These are phyloP conservation scores for Rhizopus sp. DNA, from an alignment of 371 early-diverging fungal genomes.

Conservation along the genomic window DNA sequence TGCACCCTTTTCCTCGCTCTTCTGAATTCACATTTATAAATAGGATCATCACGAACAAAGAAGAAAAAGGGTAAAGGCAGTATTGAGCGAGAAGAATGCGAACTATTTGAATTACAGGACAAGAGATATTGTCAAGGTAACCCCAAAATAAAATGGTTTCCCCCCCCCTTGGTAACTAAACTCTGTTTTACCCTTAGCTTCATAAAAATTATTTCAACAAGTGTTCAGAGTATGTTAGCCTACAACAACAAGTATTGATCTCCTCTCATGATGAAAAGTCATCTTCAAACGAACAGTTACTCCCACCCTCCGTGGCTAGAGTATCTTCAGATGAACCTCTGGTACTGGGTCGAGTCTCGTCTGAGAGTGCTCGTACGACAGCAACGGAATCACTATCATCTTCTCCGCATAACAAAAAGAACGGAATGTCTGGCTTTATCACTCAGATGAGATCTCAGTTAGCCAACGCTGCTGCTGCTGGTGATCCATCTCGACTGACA, in stretches of 20 bases:
- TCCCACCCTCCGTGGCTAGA: slow-evolving; percentile 10
- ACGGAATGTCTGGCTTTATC: slow-evolving; percentile 50
- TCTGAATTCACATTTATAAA: not conserved
- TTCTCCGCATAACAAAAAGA: slow-evolving; percentile 27
- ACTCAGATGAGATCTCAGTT: slow-evolving; percentile 45
- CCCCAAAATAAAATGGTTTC: too few relatives aligned
- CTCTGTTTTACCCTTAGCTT: slow-evolving; percentile 26
- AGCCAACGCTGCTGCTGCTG: slow-evolving; percentile 41
- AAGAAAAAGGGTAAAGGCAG: slow-evolving; percentile 37
- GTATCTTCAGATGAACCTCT: slow-evolving; percentile 34
- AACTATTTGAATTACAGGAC: slow-evolving; percentile 39
- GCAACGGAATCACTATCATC: slow-evolving; percentile 11
- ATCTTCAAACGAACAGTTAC: slow-evolving; percentile 7
- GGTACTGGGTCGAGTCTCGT: slow-evolving; percentile 21
- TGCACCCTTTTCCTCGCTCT: not conserved
- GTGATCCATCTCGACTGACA: slow-evolving; percentile 40
- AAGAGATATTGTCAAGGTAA: slow-evolving; percentile 45
- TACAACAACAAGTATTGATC: slow-evolving; percentile 34
- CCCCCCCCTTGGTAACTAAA: not conserved
- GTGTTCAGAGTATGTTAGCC: slow-evolving; percentile 39
- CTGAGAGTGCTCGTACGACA: slow-evolving; percentile 29
- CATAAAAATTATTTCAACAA: slow-evolving; percentile 47
- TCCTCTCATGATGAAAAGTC: slow-evolving; percentile 25
- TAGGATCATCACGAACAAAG: slow-evolving; percentile 41
- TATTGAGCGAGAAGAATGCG: slow-evolving; percentile 37